phyloP scores from a whole-genome alignment of 2,329 filamentous ascomycete genomes.

The Phialophora tarda region DNA sequence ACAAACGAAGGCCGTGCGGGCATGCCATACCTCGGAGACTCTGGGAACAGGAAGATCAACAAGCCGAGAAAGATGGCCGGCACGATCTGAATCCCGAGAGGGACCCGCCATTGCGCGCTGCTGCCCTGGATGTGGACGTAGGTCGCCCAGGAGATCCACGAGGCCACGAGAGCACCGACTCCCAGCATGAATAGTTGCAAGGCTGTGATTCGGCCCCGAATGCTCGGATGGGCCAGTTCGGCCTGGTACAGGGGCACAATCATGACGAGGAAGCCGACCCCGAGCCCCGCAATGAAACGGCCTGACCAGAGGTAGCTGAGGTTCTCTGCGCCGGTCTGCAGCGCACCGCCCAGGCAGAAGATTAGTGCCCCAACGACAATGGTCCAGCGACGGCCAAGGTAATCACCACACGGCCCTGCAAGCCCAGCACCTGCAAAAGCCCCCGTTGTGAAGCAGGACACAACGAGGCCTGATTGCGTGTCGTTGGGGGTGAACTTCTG shows the following conservation, averaged over 20 bases:
- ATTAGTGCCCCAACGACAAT: conserved; percentile 73
- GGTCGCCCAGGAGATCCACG: conserved; percentile 74
- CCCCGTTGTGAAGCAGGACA: conserved; percentile 77
- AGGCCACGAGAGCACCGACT: conserved; percentile 72
- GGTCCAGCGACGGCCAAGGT: conserved; percentile 70
- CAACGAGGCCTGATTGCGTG: conserved; percentile 66
- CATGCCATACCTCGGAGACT: conserved; percentile 49
- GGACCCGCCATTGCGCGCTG: conserved; percentile 65
- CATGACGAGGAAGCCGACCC: conserved; percentile 67
- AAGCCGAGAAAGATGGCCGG: conserved; percentile 68
- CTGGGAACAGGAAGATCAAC: conserved; percentile 75
- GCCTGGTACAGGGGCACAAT: conserved; percentile 76
- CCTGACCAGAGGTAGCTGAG: conserved; percentile 71
- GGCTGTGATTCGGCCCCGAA: conserved; percentile 74
- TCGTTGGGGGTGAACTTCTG: conserved; percentile 42
- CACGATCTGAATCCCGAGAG: conserved; percentile 72
- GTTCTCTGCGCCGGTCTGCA: conserved; percentile 72
- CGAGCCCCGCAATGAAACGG: conserved; percentile 70
- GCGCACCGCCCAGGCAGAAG: conserved; percentile 72
- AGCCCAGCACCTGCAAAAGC: conserved; percentile 72
- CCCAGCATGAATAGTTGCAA: conserved; percentile 85
- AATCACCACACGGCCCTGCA: conserved; percentile 68
- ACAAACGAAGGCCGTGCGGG: conserved; percentile 20
- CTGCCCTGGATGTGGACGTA: conserved; percentile 58
- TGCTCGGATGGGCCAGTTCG: conserved; percentile 77